Conservation (phyloP, 2,329 filamentous ascomycete species). For the Westerdykella sp. region DNA sequence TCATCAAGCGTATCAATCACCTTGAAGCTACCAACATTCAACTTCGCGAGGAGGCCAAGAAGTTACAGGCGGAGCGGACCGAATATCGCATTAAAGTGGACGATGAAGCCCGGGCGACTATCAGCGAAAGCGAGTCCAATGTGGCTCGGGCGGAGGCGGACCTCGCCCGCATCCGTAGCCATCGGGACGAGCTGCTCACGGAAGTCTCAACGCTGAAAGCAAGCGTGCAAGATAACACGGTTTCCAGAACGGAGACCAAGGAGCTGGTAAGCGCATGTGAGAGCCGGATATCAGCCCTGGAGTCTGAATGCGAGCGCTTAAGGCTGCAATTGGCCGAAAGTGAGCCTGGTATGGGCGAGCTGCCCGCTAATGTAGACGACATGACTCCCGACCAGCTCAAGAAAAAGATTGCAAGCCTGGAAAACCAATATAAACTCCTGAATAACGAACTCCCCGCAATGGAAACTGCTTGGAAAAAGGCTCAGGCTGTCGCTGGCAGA, state of each 20-base stretch:
- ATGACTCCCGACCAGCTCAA: slow-evolving; percentile 66
- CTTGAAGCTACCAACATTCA: slow-evolving; percentile 83
- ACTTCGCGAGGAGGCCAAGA: slow-evolving; percentile 77
- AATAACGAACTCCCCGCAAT: slow-evolving; percentile 84
- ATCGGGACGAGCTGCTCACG: slow-evolving; percentile 77
- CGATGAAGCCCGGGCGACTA: slow-evolving; percentile 65
- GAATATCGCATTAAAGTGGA: slow-evolving; percentile 76
- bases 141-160: slow-evolving; percentile 76
- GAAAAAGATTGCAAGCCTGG: slow-evolving; percentile 65
- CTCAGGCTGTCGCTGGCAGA: slow-evolving; percentile 74
- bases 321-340: slow-evolving; percentile 49
- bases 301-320: slow-evolving; percentile 74
- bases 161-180: slow-evolving; percentile 74
- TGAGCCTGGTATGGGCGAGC: slow-evolving; percentile 15
- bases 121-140: slow-evolving; percentile 74
- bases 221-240: slow-evolving; percentile 68
- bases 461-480: slow-evolving; percentile 85
- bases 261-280: slow-evolving; percentile 75
- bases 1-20: slow-evolving; percentile 86
- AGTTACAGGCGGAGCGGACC: slow-evolving; percentile 76
- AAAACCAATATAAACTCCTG: slow-evolving; percentile 75
- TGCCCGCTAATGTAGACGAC: slow-evolving; percentile 46
- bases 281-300: slow-evolving; percentile 71
- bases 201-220: slow-evolving; percentile 75
- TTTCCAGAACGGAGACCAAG: slow-evolving; percentile 65